Base-by-base conservation (phyloP, 148 eudicot species). In the Talinum fruticosum region DNA sequence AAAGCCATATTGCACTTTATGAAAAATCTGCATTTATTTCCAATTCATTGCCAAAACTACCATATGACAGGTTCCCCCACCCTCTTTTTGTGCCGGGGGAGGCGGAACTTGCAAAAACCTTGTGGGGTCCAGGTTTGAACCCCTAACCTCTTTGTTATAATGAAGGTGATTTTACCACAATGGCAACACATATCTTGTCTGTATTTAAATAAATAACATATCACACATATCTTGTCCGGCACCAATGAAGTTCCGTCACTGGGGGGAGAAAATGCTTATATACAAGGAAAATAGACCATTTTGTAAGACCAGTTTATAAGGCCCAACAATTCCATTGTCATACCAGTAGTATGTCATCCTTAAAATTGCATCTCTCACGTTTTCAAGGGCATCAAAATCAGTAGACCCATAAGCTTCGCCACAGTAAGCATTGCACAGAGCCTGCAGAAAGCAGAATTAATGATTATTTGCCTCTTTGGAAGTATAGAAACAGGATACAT, bases 281-380 rank as follows among this genome's bases (percentile, higher is more conserved):
- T 4, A 41, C 0, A n/a, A 47, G 57, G 32, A 45, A 45, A 38
- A 54, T 54, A 54, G 24, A 54, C 24, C 19, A 19, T 54, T 5
- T 54, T 7, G 21, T 21, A 19, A 7, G 61, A 54, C n/a, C 21
- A 69, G 45, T 69, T 59, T 32, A 26, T 6, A 21, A 69, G 74
- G 32, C 41, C 21, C 26, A 34, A 74, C 16, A 12, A 67, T 38
- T 41, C 33, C 24, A 73, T 44, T 44, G 71, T 68, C 77, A 70
- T 87, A 96, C 99, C 99, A 95, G 89, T 93, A 96, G 81, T 93
- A 96, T 28, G 94, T 84, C 93, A 96, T 88, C 87, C 92, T 96
- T 67, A 91, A 76, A 74, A 96, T 96, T 85, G 97, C 91, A 75
- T 89, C 93, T 80, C 94, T 90, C 74, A 90, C 94, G 76, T 82